Evolutionary conservation across 441 rosid genomes (phyloP).

Genomic region (Adansonia grandidieri): DNA sequence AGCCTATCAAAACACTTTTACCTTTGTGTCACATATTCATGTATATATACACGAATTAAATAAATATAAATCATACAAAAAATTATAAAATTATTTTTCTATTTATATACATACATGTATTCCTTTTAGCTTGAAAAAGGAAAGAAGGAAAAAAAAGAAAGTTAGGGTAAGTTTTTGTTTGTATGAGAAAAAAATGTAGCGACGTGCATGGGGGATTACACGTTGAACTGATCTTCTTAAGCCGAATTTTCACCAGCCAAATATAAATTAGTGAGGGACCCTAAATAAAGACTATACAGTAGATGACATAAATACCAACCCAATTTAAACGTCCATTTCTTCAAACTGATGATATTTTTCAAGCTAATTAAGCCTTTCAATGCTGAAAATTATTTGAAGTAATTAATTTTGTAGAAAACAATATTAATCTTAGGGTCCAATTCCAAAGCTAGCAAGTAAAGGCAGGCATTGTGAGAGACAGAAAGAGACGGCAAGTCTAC

Average conservation of each 20-base stretch:
- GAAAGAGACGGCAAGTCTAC: constrained; percentile 37
- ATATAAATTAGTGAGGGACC: constrained; percentile 44
- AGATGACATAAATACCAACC: constrained; percentile 35
- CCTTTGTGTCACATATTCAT: neutral
- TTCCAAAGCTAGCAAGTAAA: constrained; percentile 30
- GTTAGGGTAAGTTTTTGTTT: constrained; percentile 1
- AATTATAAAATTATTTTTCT: too few species aligned
- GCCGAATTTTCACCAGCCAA: constrained; percentile 45
- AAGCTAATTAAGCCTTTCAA: neutral
- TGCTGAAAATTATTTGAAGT: neutral
- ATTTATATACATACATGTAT: too few species aligned
- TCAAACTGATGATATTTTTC: neutral
- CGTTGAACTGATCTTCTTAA: constrained; percentile 11
- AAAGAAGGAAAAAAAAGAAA: neutral
- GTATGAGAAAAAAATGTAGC: constrained; percentile 16
- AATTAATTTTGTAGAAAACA: neutral
- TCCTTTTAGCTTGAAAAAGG: neutral
- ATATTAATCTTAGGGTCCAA: constrained; percentile 11
- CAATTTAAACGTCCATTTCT: constrained; percentile 13
- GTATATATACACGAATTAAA: too few species aligned
- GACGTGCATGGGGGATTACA: neutral
- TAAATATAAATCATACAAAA: too few species aligned
- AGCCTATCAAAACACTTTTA: neutral
- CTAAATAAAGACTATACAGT: constrained; percentile 40
- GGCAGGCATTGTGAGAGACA: constrained; percentile 38